These are phyloP conservation scores for Falciphora oryzae DNA, from an alignment of 2,329 filamentous ascomycete genomes.

Conservation along the genomic window DNA sequence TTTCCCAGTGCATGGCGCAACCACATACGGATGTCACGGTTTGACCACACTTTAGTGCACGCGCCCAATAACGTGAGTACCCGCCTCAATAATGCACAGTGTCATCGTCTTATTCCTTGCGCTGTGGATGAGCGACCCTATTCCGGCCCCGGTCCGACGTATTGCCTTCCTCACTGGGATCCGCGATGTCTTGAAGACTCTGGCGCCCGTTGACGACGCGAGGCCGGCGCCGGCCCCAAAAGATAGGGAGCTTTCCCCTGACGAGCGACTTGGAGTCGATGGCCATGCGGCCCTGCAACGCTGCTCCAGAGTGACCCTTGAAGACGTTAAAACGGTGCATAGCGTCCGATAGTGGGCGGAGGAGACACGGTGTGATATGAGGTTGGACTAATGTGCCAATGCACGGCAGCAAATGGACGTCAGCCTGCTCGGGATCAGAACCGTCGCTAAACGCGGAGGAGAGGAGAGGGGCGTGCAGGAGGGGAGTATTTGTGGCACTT, in stretches of 20 bases:
- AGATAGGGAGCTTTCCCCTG: constrained; percentile 25
- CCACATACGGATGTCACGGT: constrained; percentile 13
- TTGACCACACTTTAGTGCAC: constrained; percentile 23
- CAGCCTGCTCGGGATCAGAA: constrained; percentile 34
- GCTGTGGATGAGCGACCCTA: background rate
- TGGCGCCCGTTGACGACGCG: constrained; percentile 25
- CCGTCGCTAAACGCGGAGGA: constrained; percentile 43
- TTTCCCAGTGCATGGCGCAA: constrained; percentile 5
- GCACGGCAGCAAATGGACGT: constrained; percentile 36
- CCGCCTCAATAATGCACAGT: constrained; percentile 16
- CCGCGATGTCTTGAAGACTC: constrained; percentile 15
- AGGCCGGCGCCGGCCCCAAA: constrained; percentile 27
- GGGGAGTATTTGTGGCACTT: too few species aligned
- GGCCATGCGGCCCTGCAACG: constrained; percentile 16
- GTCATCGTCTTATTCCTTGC: too few species aligned
- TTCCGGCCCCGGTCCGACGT: background rate
- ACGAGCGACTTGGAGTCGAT: background rate
- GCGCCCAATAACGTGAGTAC: constrained; percentile 21
- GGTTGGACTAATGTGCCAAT: constrained; percentile 30
- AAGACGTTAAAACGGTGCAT: constrained; percentile 28
- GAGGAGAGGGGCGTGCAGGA: constrained; percentile 51
- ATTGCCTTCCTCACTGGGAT: background rate
- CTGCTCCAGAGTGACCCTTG: constrained; percentile 22
- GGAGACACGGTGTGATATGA: constrained; percentile 22
- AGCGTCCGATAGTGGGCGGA: constrained; percentile 33